Conservation (phyloP, 306 rosid genomes). For the Carpinus viminea region DNA sequence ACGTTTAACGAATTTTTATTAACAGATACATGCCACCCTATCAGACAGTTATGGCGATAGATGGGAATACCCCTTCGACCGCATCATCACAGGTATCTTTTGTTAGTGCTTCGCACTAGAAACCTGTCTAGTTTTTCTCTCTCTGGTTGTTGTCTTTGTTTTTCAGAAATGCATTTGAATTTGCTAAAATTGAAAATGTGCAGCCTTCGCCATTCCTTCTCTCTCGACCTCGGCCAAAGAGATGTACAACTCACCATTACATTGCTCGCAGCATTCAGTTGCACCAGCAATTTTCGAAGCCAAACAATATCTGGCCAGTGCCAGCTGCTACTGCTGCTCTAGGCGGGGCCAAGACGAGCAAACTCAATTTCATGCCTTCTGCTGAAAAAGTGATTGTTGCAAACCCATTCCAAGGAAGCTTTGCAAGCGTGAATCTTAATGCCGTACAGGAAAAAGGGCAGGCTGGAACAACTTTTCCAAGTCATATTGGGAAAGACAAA, state of each 20-base stretch:
- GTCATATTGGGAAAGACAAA: constrained; percentile 35
- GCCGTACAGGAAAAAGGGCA: constrained; percentile 27
- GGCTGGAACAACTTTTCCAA: constrained; percentile 26
- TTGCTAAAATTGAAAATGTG: constrained; percentile 27
- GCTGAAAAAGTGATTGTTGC: constrained; percentile 32
- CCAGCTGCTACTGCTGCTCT: constrained; percentile 39
- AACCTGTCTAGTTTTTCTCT: neutral
- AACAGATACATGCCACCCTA: constrained; percentile 37
- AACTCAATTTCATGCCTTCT: constrained; percentile 26
- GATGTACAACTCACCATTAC: constrained; percentile 66
- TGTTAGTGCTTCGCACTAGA: neutral
- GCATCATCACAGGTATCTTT: constrained; percentile 42
- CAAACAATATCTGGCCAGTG: constrained; percentile 30
- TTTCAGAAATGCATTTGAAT: neutral
- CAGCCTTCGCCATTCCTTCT: constrained; percentile 42
- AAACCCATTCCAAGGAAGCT: constrained; percentile 40
- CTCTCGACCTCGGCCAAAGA: constrained; percentile 47
- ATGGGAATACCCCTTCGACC: constrained; percentile 30
- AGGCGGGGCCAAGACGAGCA: constrained; percentile 42
- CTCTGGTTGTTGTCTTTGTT: neutral
- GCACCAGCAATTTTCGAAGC: constrained; percentile 52
- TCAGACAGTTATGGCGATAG: constrained; percentile 35
- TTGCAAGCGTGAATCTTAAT: constrained; percentile 30
- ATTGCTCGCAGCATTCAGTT: constrained; percentile 65
- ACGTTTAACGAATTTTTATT: constrained; percentile 15